These are phyloP conservation scores for Didymella glomerata DNA, from an alignment of 2,329 filamentous ascomycete genomes.

Conservation along the genomic window DNA sequence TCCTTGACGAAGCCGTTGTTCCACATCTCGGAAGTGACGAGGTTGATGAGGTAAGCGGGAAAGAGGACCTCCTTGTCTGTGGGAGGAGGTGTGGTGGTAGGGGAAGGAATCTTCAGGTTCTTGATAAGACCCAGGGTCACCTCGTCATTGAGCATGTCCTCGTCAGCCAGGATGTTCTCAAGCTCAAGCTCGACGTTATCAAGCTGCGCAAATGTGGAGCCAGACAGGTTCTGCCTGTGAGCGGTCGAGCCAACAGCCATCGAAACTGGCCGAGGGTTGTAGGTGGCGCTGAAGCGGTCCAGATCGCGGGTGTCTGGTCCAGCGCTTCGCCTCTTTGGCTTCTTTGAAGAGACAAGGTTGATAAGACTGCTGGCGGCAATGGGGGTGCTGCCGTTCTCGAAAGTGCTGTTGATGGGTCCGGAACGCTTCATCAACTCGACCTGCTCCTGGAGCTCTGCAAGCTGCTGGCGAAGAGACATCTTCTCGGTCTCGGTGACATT, in stretches of 20 bases:
- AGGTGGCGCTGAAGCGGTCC: constrained; percentile 90
- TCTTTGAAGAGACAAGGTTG: constrained; percentile 96
- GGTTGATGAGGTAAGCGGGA: constrained; percentile 97
- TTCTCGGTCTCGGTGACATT: constrained; percentile 85
- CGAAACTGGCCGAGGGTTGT: constrained; percentile 93
- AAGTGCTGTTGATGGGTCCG: constrained; percentile 72
- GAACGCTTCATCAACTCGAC: constrained; percentile 85
- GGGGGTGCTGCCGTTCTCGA: constrained; percentile 69
- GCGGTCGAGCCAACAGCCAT: constrained; percentile 79
- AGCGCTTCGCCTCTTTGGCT: constrained; percentile 92
- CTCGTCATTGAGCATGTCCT: constrained; percentile 95
- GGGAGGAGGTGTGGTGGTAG: constrained; percentile 84
- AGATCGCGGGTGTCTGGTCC: constrained; percentile 84
- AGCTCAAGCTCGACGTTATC: constrained; percentile 96
- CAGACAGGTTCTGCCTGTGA: constrained; percentile 75
- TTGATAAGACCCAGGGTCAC: constrained; percentile 95
- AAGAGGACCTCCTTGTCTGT: constrained; percentile 99
- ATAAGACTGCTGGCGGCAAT: constrained; percentile 75
- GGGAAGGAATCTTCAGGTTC: constrained; percentile 94
- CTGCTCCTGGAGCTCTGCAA: constrained; percentile 90
- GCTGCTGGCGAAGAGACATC: constrained; percentile 81
- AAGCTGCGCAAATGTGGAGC: constrained; percentile 78
- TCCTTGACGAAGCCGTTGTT: constrained; percentile 99
- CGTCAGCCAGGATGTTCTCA: constrained; percentile 90
- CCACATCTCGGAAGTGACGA: constrained; percentile 99